phyloP scores from a whole-genome alignment of 805 yeast genomes.

The Suhomyces pyralidae region DNA sequence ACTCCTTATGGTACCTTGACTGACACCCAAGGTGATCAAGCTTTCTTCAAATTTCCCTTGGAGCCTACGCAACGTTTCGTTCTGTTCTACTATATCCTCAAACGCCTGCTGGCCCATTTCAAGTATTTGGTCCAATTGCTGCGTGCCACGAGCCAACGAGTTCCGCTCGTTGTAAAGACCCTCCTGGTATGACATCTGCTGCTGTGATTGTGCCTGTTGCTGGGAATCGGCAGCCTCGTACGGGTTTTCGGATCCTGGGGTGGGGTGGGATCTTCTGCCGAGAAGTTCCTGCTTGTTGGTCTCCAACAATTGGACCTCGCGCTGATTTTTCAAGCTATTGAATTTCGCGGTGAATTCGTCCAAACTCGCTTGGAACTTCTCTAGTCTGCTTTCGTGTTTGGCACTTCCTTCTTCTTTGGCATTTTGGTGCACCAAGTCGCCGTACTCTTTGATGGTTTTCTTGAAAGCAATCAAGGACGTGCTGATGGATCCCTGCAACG shows the following conservation, averaged over 20 bases:
- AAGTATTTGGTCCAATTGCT: slow-evolving; percentile 82
- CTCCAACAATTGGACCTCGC: slow-evolving; percentile 53
- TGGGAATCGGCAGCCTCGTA: slow-evolving; percentile 23
- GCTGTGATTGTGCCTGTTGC: slow-evolving; percentile 24
- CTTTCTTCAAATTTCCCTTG: slow-evolving; percentile 64
- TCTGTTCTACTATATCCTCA: slow-evolving; percentile 83
- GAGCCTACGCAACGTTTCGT: slow-evolving; percentile 61
- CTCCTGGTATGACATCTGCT: slow-evolving; percentile 44
- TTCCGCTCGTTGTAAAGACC: slow-evolving; percentile 70
- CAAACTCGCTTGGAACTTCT: slow-evolving; percentile 50
- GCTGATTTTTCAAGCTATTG: slow-evolving; percentile 49
- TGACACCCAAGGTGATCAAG: slow-evolving; percentile 79
- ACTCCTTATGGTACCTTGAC: slow-evolving; percentile 74
- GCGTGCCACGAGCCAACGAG: slow-evolving; percentile 63
- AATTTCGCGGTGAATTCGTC: slow-evolving; percentile 49
- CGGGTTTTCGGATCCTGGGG: slow-evolving; percentile 46
- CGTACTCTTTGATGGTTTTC: slow-evolving; percentile 72
- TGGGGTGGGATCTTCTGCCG: slow-evolving; percentile 41
- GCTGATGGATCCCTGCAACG: slow-evolving; percentile 74
- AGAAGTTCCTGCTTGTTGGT: slow-evolving; percentile 51
- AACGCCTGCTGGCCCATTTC: slow-evolving; percentile 87
- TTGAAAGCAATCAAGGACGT: slow-evolving; percentile 73
- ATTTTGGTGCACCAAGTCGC: slow-evolving; percentile 57
- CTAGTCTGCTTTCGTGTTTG: slow-evolving; percentile 51
- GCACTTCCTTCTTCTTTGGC: slow-evolving; percentile 51